Percentiles rank a stretch among this genome's conserved stretches.
phyloP scores from a whole-genome alignment of 1,284 basidiomycete species.

The Irpex sp. region DNA sequence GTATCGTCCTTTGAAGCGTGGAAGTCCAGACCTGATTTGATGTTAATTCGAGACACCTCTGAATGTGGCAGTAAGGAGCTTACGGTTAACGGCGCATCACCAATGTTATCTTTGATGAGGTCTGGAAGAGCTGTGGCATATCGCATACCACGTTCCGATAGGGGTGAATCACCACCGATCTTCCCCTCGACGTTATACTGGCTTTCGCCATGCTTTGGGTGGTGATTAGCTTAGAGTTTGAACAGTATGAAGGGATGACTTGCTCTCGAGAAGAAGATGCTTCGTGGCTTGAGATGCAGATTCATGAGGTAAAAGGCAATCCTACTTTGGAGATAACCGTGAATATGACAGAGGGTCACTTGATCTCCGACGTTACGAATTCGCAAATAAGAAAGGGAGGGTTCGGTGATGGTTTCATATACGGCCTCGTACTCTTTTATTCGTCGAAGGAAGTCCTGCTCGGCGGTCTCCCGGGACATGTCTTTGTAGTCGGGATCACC shows the following conservation, averaged over 20 bases:
- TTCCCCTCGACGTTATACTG: conserved; percentile 96
- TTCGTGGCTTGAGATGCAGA: conserved; percentile 92
- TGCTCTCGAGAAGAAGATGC: conserved; percentile 95
- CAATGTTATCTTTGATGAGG: conserved; percentile 89
- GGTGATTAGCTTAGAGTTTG: conserved; percentile 7
- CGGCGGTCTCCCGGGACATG: conserved; percentile 82
- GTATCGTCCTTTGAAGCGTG: conserved; percentile 88
- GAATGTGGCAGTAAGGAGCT: conserved; percentile 17
- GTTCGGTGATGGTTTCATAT: conserved; percentile 94
- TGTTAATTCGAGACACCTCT: neutral
- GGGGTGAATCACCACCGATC: conserved; percentile 92
- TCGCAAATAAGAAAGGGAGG: conserved; percentile 81
- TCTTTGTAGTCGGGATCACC: conserved; percentile 98
- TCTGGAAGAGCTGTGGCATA: conserved; percentile 87
- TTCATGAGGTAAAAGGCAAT: conserved; percentile 99
- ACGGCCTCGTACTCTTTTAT: conserved; percentile 93
- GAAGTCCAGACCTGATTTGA: conserved; percentile 87
- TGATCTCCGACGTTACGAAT: conserved; percentile 88
- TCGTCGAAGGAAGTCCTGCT: conserved; percentile 86
- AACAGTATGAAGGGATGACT: conserved; percentile 23
- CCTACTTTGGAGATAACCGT: conserved; percentile 93
- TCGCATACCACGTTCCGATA: conserved; percentile 82
- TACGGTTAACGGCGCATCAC: conserved; percentile 84
- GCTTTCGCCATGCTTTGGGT: conserved; percentile 90
- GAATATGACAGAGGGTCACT: conserved; percentile 80